Evolutionary conservation across 2,329 filamentous ascomycete genomes (phyloP).

Genomic region (Penicillium frequentans): DNA sequence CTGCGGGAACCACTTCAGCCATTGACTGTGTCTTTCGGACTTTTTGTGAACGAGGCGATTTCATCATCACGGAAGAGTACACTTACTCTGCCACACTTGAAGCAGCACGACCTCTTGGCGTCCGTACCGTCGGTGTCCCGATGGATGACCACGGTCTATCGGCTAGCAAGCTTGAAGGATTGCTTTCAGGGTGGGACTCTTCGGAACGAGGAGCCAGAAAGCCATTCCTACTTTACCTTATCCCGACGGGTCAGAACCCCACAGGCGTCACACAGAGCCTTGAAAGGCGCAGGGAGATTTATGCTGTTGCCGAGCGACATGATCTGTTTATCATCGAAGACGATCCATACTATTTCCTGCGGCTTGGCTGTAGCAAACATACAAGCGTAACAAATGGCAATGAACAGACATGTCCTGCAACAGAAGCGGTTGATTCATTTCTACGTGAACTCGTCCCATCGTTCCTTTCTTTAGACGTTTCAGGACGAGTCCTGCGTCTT

Average conservation of each 20-base stretch:
- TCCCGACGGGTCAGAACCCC: constrained; percentile 68
- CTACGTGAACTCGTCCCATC: constrained; percentile 60
- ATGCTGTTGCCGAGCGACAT: constrained; percentile 3
- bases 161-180: neutral
- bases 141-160: constrained; percentile 61
- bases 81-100: constrained; percentile 72
- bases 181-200: neutral
- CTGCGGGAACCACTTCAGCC: constrained; percentile 75
- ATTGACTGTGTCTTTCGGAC: constrained; percentile 77
- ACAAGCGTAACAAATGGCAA: neutral
- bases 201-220: constrained; percentile 48
- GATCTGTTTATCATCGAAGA: constrained; percentile 12
- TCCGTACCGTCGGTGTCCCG: constrained; percentile 55
- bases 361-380: neutral
- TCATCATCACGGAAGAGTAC: constrained; percentile 79
- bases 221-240: constrained; percentile 63
- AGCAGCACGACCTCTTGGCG: constrained; percentile 58
- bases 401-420: neutral
- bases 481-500: constrained; percentile 79
- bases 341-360: constrained; percentile 12
- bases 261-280: constrained; percentile 5
- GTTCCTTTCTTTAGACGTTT: constrained; percentile 70
- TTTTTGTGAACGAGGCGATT: constrained; percentile 69
- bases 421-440: neutral
- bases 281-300: constrained; percentile 1